Conservation (phyloP, 805 yeast genomes). For the Candida bentonensis region DNA sequence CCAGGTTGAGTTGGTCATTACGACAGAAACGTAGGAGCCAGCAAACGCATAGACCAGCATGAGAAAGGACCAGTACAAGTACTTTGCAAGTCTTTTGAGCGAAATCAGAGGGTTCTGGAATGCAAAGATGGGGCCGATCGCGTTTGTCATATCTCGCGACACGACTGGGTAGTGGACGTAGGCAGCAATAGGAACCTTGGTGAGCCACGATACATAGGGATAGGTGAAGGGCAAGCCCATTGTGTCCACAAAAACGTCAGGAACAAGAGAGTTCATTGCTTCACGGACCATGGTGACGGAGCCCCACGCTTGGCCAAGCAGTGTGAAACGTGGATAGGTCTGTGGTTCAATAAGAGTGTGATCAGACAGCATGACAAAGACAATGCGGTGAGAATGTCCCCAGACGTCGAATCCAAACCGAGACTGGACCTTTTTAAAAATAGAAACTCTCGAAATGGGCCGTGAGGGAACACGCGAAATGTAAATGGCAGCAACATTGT, state of each 20-base stretch:
- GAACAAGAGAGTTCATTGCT: slow-evolving; percentile 51
- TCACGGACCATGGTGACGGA: slow-evolving; percentile 53
- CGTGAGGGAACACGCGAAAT: slow-evolving; percentile 42
- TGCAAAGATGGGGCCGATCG: slow-evolving; percentile 23
- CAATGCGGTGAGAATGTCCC: slow-evolving; percentile 28
- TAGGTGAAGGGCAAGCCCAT: slow-evolving; percentile 88
- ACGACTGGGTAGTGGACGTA: slow-evolving; percentile 94
- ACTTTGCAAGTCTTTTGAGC: slow-evolving; percentile 24
- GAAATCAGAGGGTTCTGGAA: slow-evolving; percentile 9
- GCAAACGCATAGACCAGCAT: slow-evolving; percentile 48
- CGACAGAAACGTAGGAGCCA: slow-evolving; percentile 53
- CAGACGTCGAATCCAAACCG: slow-evolving; percentile 39
- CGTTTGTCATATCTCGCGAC: slow-evolving; percentile 72
- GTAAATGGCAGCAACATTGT: slow-evolving; percentile 54
- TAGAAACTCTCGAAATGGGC: slow-evolving; percentile 29
- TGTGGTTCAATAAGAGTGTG: slow-evolving; percentile 52
- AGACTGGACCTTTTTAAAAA: slow-evolving; percentile 26
- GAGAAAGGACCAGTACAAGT: slow-evolving; percentile 58
- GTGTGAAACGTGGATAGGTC: slow-evolving; percentile 67
- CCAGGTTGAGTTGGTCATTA: slow-evolving; percentile 83
- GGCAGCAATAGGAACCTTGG: slow-evolving; percentile 63
- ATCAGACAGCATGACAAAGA: slow-evolving; percentile 43
- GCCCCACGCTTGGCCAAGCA: slow-evolving; percentile 81
- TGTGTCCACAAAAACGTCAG: slow-evolving; percentile 90
- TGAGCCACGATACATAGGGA: slow-evolving; percentile 41